phyloP scores from a whole-genome alignment of 345 rosid species.

The Kernera saxatilis region DNA sequence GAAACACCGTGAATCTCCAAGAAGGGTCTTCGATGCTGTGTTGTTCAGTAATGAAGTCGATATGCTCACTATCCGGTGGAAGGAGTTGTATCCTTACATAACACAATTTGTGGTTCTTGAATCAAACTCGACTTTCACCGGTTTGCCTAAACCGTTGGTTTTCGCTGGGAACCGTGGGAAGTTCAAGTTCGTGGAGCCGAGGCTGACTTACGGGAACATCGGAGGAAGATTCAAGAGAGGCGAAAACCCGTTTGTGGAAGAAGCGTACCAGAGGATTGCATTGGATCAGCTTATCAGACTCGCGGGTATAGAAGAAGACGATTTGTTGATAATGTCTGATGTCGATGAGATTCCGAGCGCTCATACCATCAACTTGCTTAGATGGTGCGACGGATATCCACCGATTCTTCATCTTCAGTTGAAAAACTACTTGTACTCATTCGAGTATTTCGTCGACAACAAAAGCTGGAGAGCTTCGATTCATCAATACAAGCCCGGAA shows the following conservation, averaged over 20 bases:
- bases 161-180: conserved; percentile 49
- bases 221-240: conserved; percentile 82
- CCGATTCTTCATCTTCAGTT: conserved; percentile 83
- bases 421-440: conserved; percentile 79
- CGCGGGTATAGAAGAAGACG: conserved; percentile 87
- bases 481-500: conserved; percentile 54
- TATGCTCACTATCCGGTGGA: conserved; percentile 81
- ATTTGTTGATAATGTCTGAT: conserved; percentile 93
- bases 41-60: conserved; percentile 80
- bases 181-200: conserved; percentile 64
- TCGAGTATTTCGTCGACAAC: conserved; percentile 59
- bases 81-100: conserved; percentile 72
- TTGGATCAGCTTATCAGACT: conserved; percentile 75
- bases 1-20: conserved; percentile 74
- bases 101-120: conserved; percentile 85
- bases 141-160: conserved; percentile 57
- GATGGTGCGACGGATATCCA: conserved; percentile 90
- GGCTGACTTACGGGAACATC: conserved; percentile 73
- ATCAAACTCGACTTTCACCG: conserved; percentile 86
- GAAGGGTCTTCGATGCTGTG: conserved; percentile 83
- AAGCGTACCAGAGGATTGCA: conserved; percentile 87
- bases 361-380: conserved; percentile 74
- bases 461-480: conserved; percentile 95
- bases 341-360: conserved; percentile 96
- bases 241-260: conserved; percentile 89